Evolutionary conservation across 1,284 basidiomycete species (phyloP).

Genomic region (Bjerkandera adusta): DNA sequence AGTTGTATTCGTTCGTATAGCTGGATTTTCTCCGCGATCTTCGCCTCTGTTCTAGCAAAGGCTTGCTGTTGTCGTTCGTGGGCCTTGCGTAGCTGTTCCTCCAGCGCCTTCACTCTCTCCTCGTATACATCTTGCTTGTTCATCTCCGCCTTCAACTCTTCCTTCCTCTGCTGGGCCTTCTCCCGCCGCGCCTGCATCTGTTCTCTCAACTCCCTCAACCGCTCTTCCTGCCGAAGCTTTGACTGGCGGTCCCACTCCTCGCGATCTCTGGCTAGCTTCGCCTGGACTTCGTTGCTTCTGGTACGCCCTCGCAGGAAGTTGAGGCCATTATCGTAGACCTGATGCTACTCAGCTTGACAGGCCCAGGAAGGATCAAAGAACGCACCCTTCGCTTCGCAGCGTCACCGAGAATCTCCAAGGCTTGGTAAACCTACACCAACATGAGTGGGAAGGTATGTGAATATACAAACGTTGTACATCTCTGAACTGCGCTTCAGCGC

Average conservation of each 20-base stretch:
- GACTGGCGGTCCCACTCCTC: slow-evolving; percentile 58
- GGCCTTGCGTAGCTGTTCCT: slow-evolving; percentile 4
- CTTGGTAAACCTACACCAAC: slow-evolving; percentile 47
- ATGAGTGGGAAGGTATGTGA: slow-evolving; percentile 1
- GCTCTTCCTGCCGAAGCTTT: slow-evolving; percentile 43
- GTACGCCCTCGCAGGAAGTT: slow-evolving; percentile 24
- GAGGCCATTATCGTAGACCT: slow-evolving; percentile 49
- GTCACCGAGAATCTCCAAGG: slow-evolving; percentile 56
- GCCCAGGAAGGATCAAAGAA: not conserved
- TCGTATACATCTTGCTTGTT: slow-evolving; percentile 20
- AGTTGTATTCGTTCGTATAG: too few species aligned
- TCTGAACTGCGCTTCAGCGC: slow-evolving; percentile 30
- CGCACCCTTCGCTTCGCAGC: slow-evolving; percentile 54
- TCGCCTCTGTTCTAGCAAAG: slow-evolving; percentile 23
- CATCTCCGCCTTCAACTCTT: slow-evolving; percentile 20
- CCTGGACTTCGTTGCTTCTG: slow-evolving; percentile 34
- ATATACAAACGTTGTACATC: slow-evolving; percentile 20
- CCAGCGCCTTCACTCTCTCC: slow-evolving; percentile 2
- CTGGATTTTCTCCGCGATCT: slow-evolving; percentile 25
- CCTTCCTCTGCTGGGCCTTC: slow-evolving; percentile 38
- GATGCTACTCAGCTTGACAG: slow-evolving; percentile 1
- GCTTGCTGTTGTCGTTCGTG: slow-evolving; percentile 22
- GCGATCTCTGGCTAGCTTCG: slow-evolving; percentile 51
- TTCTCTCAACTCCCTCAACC: slow-evolving; percentile 39
- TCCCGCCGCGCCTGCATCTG: slow-evolving; percentile 9